A percentile compares a stretch with the other conserved stretches of the same genome.
Conservation (phyloP, 2,329 filamentous ascomycete species). For the Neurospora crassa region DNA sequence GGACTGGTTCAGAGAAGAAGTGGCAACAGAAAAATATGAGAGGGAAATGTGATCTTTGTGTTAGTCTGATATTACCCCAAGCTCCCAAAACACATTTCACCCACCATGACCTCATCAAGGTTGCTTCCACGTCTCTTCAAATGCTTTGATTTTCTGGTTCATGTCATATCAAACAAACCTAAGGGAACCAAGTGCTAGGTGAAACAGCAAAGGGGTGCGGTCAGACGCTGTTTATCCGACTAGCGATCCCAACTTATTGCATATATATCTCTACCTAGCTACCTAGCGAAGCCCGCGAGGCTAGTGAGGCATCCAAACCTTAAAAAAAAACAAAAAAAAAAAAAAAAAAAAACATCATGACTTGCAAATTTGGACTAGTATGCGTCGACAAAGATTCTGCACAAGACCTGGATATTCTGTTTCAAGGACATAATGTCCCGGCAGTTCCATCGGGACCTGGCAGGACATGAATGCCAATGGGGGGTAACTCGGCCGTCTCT, state of each 20-base stretch:
- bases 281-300: constrained; percentile 5
- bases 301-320: constrained; percentile 4
- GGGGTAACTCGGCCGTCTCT: not conserved
- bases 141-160: not conserved
- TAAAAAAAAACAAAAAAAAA: too few species aligned
- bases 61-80: not conserved
- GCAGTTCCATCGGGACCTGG: constrained; percentile 12
- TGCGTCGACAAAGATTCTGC: not conserved
- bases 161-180: not conserved
- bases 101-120: not conserved
- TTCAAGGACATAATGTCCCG: not conserved
- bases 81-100: not conserved
- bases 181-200: not conserved
- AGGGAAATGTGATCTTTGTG: not conserved
- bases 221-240: not conserved
- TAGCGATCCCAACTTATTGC: not conserved
- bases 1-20: not conserved
- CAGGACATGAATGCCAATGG: constrained; percentile 5
- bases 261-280: constrained; percentile 7
- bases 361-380: not conserved
- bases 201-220: not conserved
- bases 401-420: not conserved
- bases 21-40: not conserved
- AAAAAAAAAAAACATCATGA: not conserved
- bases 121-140: not conserved